Base-by-base conservation (phyloP, 1,139 yeast genomes). In the Yamadazyma diddensiae region DNA sequence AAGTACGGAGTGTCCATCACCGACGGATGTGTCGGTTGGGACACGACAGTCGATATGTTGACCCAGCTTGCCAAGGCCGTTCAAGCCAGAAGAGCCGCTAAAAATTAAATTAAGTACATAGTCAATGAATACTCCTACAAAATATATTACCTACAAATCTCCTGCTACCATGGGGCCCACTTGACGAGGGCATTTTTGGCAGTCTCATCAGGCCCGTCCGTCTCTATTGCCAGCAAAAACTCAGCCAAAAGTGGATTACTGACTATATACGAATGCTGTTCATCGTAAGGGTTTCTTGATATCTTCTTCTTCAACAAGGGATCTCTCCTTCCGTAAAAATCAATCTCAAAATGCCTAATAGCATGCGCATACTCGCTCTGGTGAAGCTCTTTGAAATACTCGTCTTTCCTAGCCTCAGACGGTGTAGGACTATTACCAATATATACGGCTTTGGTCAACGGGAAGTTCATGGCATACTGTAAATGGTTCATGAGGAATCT, bases 1-100 rank as follows among this genome's bases (percentile, higher is more conserved):
- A 83, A 87, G 60, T 87, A 90, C 70, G 98, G 98, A 65, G 96
- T 88, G 39, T 83, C 95, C 36, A 87, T 92, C 60, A 92, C 98
- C 38, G 98, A 92, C 60, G 95, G 94, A 21, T 92, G 98, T 70
- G 95, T 92, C 34, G 72, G 83, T 36, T 88, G 95, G 94, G 95
- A 87, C 43, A 69, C 85, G 31, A 92, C 98, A 30, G 95, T 74
- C 30, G 68, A 56, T 18, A 90, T 90, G 79, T 78, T 92, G 55
- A 75, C 68, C 31, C 79, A 80, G 46, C 75, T 92, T 49, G 83
- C 96, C 35, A 73, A 63, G 32, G 95, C 97, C 36, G 96, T 90
- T 26, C 76, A 77, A 61, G 59, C 73, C 36, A 84, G 97, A 77
- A 82, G 96, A 70, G 50, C 53, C 23, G 29, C 24, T 22, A 36